Evolutionary conservation across 768 basidiomycete genomes (phyloP), one percentile per base, ranked within the genome.

Genomic region (Termitomyces sp.): DNA sequence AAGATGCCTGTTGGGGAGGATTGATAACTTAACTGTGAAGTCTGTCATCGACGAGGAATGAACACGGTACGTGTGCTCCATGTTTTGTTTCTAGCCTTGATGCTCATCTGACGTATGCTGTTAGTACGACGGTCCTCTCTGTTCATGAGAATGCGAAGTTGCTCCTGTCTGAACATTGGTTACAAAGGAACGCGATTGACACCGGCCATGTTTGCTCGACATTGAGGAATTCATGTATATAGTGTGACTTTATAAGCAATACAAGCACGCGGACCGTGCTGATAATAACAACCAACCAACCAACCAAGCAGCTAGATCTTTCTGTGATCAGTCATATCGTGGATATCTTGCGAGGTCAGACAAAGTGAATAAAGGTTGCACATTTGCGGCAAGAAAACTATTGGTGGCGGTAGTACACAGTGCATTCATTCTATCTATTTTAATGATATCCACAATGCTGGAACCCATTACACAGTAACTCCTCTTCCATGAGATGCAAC

Each of bases 21-120:
- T 57, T 95, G 94, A 94, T 85, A 91, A 55, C 73, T 97, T 24
- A 86, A 90, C 65, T 97, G 94, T 67, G 94, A 96, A 67, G 78
- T 96, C 39, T 97, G 94, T 68, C 78, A 78, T 55, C 81, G 80
- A 59, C 77, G 75, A 24, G 92, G 92, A 9, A 71, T 84, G 55
- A 95, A 94, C 63, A 68, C 87, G 63, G 92, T 92, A 61, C 59
- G 84, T 74, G 22, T 27, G 55, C 34, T 56, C 29, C 24, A 39
- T 22, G 41, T 10, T 34, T 37, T 37, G 5, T 22, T 55, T 44
- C n/a, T 53, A 32, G 52, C 31, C 18, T 58, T 63, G 43, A 41
- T 64, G 49, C 36, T 48, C 60, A 60, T 62, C 3, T 31, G 5
- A 14, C 8, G 51, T 43, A 31, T 27, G 10, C 10, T 57, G 37